Evolutionary conservation across 129 eudicot genomes (phyloP).

Genomic region (Solidago caesia): DNA sequence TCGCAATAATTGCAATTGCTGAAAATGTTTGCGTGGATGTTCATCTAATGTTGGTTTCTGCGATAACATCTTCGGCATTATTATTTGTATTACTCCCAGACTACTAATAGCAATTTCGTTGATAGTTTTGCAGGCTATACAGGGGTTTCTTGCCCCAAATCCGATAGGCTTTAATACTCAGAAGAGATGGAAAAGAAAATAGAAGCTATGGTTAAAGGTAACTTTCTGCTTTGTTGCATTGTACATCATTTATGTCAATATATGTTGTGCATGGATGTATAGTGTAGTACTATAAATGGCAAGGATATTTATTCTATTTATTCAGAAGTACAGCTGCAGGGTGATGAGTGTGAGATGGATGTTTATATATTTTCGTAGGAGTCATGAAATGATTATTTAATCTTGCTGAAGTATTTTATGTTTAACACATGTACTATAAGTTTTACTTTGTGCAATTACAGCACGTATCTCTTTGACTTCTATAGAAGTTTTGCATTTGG

Average conservation of each 20-base stretch:
- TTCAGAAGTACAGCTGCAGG: not conserved
- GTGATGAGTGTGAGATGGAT: not conserved
- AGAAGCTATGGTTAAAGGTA: not conserved
- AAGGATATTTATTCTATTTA: no score
- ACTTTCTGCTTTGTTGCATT: no score
- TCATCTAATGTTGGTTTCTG: no score
- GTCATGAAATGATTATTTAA: not conserved
- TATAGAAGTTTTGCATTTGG: not conserved
- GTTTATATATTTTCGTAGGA: not conserved
- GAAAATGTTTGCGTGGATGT: no score
- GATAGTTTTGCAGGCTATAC: not conserved
- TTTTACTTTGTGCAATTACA: not conserved
- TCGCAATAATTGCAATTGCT: no score
- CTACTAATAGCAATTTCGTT: not conserved
- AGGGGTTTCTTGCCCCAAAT: not conserved
- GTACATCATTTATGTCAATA: no score
- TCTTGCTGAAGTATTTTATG: not conserved
- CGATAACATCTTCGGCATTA: not conserved
- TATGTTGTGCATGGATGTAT: no score
- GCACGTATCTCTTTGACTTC: not conserved
- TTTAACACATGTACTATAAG: not conserved
- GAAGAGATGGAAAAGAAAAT: not conserved
- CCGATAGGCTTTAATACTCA: no score
- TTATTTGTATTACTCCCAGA: not conserved
- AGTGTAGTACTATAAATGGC: no score